Evolutionary conservation across 108 stramenopile species (phyloP).

Genomic region (Nitzschia palea): DNA sequence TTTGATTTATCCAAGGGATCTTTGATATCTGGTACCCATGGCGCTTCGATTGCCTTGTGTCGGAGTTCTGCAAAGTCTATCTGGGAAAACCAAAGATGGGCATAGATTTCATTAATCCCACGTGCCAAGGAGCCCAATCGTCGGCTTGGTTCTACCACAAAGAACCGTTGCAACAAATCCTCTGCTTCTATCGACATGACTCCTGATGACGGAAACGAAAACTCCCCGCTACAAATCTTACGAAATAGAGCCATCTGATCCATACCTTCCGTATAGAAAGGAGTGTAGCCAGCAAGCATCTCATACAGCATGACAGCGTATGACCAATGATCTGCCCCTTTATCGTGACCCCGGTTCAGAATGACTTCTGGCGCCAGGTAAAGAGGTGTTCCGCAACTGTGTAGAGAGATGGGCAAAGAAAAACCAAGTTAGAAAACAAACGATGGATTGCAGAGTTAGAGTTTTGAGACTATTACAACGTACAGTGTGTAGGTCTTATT

Average conservation of each 20-base stretch:
- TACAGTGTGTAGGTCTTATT: constrained; percentile 90
- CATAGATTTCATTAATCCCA: constrained; percentile 69
- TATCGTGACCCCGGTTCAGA: constrained; percentile 91
- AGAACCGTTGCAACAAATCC: constrained; percentile 55
- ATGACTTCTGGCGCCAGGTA: constrained; percentile 93
- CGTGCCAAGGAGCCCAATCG: constrained; percentile 64
- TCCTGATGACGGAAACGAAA: constrained; percentile 45
- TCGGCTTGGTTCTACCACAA: constrained; percentile 51
- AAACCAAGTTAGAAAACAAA: too few relatives aligned
- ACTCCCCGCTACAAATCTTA: constrained; percentile 74
- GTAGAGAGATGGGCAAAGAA: too few relatives aligned
- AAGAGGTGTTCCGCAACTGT: constrained; percentile 89
- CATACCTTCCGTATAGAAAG: constrained; percentile 74
- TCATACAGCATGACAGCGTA: constrained; percentile 92
- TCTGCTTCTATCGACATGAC: constrained; percentile 31
- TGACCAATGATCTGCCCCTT: constrained; percentile 93
- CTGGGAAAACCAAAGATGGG: constrained; percentile 69
- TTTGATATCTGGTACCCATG: constrained; percentile 85
- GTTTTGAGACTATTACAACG: neutral
- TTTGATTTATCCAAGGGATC: constrained; percentile 68
- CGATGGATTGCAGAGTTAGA: too few relatives aligned
- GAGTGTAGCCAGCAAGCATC: constrained; percentile 78
- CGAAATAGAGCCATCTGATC: constrained; percentile 86
- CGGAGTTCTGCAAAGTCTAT: constrained; percentile 71
- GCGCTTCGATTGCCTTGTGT: constrained; percentile 71